Evolutionary conservation across 768 basidiomycete species (phyloP).

Genomic region (Nevesoporus exiguus): DNA sequence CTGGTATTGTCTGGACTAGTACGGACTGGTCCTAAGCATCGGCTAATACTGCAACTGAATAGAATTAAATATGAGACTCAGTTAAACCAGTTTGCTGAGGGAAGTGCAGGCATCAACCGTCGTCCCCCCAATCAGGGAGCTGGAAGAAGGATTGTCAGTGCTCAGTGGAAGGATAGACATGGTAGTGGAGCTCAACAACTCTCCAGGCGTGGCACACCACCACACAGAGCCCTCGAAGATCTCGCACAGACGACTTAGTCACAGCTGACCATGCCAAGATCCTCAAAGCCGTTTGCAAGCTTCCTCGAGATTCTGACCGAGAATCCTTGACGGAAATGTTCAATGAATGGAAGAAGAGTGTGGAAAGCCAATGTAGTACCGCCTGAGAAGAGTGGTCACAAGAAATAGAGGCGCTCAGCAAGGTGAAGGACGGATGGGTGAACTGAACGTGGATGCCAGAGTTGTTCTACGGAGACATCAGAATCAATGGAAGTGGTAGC

Average conservation of each 20-base stretch:
- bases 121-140: conserved; percentile 42
- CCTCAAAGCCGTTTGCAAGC: conserved; percentile 33
- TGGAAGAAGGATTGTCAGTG: conserved; percentile 57
- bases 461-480: conserved; percentile 31
- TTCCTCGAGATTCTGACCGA: conserved; percentile 37
- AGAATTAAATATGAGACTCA: too few relatives aligned
- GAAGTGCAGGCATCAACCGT: conserved; percentile 17
- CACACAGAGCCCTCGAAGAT: conserved; percentile 70
- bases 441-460: conserved; percentile 50
- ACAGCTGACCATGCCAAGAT: conserved; percentile 34
- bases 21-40: too few relatives aligned
- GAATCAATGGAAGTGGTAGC: conserved; percentile 39
- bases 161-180: conserved; percentile 72
- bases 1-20: too few relatives aligned
- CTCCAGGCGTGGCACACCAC: conserved; percentile 77
- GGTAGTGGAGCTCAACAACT: conserved; percentile 67
- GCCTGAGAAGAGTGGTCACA: conserved; percentile 80
- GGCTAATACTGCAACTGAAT: too few relatives aligned
- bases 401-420: conserved; percentile 71
- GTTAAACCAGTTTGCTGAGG: too few relatives aligned
- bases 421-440: conserved; percentile 84
- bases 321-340: conserved; percentile 54
- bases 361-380: conserved; percentile 75
- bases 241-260: conserved; percentile 50
- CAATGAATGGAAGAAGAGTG: conserved; percentile 71